Conservation (phyloP, 305 asterid species). For the Solanum hybrid region DNA sequence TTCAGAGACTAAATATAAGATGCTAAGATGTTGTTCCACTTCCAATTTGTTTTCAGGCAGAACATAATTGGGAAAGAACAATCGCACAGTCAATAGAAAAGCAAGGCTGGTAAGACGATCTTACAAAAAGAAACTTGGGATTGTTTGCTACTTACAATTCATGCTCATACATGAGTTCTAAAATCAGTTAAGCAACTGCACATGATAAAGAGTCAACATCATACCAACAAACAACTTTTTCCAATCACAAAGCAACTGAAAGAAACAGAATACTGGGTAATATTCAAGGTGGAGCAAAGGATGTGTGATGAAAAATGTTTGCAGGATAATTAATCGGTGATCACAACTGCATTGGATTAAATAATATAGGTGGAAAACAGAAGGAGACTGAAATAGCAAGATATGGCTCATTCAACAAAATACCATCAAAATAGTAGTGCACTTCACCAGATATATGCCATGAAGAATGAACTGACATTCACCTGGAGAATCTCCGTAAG, state of each 20-base stretch:
- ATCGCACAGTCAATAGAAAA: not conserved
- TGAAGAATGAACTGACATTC: not conserved
- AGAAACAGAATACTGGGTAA: not conserved
- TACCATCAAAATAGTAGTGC: not conserved
- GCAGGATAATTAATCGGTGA: not conserved
- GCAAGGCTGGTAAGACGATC: not conserved
- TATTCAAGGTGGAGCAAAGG: not conserved
- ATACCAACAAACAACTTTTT: not conserved
- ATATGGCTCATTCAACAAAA: not conserved
- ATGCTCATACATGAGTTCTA: not conserved
- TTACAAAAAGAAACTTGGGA: not conserved
- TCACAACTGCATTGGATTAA: not conserved
- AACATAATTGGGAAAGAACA: not conserved
- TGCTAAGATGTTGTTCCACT: slow-evolving; percentile 16
- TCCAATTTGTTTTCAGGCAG: not conserved
- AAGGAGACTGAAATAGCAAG: not conserved
- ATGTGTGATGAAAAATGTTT: not conserved
- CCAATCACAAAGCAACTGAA: not conserved
- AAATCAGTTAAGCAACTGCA: not conserved
- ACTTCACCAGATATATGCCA: not conserved
- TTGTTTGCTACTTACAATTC: not conserved
- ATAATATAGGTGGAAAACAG: not conserved
- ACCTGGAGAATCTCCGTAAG: not conserved
- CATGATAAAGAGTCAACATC: not conserved
- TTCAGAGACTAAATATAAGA: slow-evolving; percentile 64